Evolutionary conservation across 495 filamentous ascomycete species (phyloP).

Genomic region (Neurospora discreta): DNA sequence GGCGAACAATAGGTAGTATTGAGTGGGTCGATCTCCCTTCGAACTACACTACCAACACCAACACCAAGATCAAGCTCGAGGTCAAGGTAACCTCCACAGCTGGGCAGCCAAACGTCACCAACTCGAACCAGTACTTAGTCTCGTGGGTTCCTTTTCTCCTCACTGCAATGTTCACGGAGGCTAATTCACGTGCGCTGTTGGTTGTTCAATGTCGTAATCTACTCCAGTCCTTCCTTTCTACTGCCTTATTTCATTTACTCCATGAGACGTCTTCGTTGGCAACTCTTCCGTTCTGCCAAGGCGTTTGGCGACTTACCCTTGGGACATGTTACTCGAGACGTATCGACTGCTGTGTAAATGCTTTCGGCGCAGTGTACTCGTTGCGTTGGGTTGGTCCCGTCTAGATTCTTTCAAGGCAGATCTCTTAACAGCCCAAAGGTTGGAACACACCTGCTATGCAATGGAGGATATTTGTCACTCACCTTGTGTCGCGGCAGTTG

Average conservation of each 20-base stretch:
- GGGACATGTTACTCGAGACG: neutral
- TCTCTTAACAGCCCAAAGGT: no score
- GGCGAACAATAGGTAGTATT: neutral
- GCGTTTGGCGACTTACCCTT: neutral
- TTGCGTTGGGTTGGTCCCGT: neutral
- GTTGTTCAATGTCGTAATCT: neutral
- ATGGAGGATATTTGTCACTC: no score
- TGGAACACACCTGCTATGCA: no score
- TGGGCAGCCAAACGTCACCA: neutral
- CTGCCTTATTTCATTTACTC: neutral
- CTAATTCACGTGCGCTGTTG: neutral
- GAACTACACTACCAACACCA: neutral
- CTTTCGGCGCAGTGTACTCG: neutral
- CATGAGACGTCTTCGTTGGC: neutral
- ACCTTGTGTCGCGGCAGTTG: no score
- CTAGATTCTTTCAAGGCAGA: no score
- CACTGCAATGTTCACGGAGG: neutral
- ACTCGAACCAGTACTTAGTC: neutral
- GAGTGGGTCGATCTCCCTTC: neutral
- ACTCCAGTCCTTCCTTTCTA: neutral
- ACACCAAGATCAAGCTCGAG: neutral
- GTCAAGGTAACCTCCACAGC: neutral
- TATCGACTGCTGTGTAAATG: rapidly evolving
- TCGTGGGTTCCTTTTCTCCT: neutral
- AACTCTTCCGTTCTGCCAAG: neutral